These are phyloP conservation scores for Solanum aculeatissimum DNA, from an alignment of 305 asterid species.

Conservation along the genomic window DNA sequence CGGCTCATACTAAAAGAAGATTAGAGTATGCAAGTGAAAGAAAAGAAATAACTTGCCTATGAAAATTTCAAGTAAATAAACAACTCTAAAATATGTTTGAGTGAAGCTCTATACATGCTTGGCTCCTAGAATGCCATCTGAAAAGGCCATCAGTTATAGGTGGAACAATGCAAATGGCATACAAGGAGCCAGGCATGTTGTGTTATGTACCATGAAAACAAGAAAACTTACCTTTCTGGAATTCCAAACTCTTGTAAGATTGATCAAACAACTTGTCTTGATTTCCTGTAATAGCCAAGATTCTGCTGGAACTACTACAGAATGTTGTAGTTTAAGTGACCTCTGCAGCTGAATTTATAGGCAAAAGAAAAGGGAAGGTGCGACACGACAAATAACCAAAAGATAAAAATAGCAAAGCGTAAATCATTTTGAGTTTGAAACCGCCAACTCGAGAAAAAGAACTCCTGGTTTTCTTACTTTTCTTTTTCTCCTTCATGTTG, in stretches of 20 bases:
- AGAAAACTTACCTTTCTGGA: constrained; percentile 1
- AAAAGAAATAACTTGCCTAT: background rate
- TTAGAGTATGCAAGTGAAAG: background rate
- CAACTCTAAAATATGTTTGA: background rate
- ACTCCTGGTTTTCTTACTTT: background rate
- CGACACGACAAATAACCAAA: background rate
- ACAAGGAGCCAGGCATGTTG: constrained; percentile 48
- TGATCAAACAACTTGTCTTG: background rate
- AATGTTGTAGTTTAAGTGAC: background rate
- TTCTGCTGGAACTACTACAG: background rate
- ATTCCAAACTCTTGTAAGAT: background rate
- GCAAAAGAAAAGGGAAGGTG: background rate
- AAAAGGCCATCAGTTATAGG: constrained; percentile 6
- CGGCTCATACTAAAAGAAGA: background rate
- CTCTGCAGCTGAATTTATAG: background rate
- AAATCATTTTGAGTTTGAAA: background rate
- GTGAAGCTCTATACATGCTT: constrained; percentile 12
- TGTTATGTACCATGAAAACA: background rate
- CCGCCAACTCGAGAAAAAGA: background rate
- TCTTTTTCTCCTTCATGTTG: background rate
- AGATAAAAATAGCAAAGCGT: background rate
- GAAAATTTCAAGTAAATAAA: background rate
- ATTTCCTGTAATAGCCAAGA: background rate
- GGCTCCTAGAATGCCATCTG: constrained; percentile 39
- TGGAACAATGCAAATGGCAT: constrained; percentile 32